Conservation (phyloP, 208 protist genomes). For the Wallacemonas sp. region DNA sequence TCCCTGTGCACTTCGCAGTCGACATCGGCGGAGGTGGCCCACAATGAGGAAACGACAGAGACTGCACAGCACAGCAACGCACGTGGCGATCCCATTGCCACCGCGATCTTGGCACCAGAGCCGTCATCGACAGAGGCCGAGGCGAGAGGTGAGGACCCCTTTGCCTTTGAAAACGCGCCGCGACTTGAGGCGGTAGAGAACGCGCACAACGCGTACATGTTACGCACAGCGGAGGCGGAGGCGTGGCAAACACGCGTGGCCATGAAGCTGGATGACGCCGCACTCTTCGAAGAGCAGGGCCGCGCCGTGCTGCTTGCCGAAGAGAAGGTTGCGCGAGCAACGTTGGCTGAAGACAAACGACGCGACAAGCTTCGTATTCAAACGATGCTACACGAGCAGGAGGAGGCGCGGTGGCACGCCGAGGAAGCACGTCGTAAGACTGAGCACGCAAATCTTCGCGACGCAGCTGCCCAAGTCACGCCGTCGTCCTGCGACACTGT, state of each 20-base stretch:
- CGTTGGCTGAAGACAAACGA: conserved; percentile 20
- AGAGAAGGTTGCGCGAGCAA: conserved; percentile 35
- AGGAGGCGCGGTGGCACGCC: conserved; percentile 39
- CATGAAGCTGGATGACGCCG: conserved; percentile 37
- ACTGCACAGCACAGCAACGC: background rate
- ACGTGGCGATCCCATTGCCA: background rate
- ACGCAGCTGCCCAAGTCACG: background rate
- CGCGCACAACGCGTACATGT: conserved; percentile 45
- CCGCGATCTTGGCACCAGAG: background rate
- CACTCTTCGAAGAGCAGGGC: conserved; percentile 47
- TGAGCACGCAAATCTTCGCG: conserved; percentile 29
- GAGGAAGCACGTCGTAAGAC: conserved; percentile 38
- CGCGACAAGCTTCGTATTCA: conserved; percentile 26
- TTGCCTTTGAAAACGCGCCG: conserved; percentile 31
- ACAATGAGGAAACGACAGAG: background rate
- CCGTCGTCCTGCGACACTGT: conserved; percentile 3
- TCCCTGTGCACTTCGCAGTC: background rate
- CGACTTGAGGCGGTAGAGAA: conserved; percentile 29
- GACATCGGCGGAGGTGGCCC: background rate
- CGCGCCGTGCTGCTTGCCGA: conserved; percentile 37
- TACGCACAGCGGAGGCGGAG: conserved; percentile 46
- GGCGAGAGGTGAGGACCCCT: too few relatives aligned
- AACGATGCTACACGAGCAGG: conserved; percentile 22
- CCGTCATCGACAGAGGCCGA: background rate
- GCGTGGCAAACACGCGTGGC: conserved; percentile 69